Base-by-base conservation (phyloP, 208 protist genomes). In the Polymyxa betae region DNA sequence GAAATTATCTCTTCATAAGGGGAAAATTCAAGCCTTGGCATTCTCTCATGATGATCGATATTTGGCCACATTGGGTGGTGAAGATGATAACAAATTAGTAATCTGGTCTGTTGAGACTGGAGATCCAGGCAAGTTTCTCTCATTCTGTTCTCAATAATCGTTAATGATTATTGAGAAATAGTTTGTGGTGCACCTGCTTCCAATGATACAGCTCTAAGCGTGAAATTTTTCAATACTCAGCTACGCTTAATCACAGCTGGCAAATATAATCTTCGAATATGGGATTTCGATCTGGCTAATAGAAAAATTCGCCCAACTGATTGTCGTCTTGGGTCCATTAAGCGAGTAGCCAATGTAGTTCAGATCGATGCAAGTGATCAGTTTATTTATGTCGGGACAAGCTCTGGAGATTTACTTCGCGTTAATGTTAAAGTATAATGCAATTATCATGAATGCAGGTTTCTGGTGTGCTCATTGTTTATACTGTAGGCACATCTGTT, bases 21-120 rank as follows among this genome's bases (percentile, higher is more conserved):
- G 96, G 29, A 97, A 97, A 92, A 96, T 98, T 41, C 94, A 97
- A 93, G 94, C 95, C 0, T 94, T 98, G 41, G 94, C 96, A 12
- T 98, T 98, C 92, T 98, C 96, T 1, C 93, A 93, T 20, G 95
- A 97, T 64, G 97, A 98, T 90, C 82, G 93, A 52, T 97, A 95
- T 88, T 94, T 98, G 29, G 97, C 95, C 41, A 97, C 96, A 20
- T 94, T 98, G 82, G 97, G 97, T 49, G 97, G 97, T 40, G 88
- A 95, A 16, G 97, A 98, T 92, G 97, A 98, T 92, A 98, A 98
- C 93, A 96, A 95, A 20, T 94, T 98, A 0, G 97, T 97, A 10
- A 93, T 98, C 32, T 98, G 97, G 97, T 96, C 98, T 54, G 93
- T 98, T 44, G 91, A 95, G 32, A 97, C 95, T 0, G 96, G 96